phyloP scores from a whole-genome alignment of 140 eudicot genomes.

The Flaveria floridana region DNA sequence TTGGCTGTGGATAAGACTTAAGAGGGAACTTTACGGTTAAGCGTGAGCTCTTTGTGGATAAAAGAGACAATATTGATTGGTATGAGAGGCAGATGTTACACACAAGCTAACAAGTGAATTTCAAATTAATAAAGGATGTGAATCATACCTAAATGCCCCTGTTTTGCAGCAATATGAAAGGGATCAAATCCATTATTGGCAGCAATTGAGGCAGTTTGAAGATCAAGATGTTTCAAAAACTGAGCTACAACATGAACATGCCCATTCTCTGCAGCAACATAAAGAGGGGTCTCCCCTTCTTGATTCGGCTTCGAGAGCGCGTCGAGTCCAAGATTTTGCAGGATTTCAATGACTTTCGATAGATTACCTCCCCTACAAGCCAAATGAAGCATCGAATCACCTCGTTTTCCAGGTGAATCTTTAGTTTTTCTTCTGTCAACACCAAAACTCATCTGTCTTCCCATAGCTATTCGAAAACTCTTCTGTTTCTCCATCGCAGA shows the following conservation, averaged over 20 bases:
- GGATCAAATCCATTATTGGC: conserved; percentile 93
- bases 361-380: conserved; percentile 87
- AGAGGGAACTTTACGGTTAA: no score
- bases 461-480: conserved; percentile 64
- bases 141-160: conserved; percentile 76
- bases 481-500: conserved; percentile 45
- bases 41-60: no score
- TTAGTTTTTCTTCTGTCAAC: conserved; percentile 67
- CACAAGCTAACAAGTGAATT: conserved; percentile 16
- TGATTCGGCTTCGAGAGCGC: conserved; percentile 70
- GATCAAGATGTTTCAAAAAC: conserved; percentile 72
- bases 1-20: no score
- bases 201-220: conserved; percentile 71
- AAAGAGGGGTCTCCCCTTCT: conserved; percentile 89
- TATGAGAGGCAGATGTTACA: no score
- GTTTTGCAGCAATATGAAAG: conserved; percentile 87
- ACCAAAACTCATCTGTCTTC: conserved; percentile 77
- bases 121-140: neutral
- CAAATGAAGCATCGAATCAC: conserved; percentile 76
- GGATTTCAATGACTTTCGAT: conserved; percentile 53
- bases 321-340: conserved; percentile 52
- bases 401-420: conserved; percentile 93
- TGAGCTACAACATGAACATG: conserved; percentile 67
- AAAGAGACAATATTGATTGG: no score
- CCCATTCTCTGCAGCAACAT: conserved; percentile 90